Conservation (phyloP, 345 rosid genomes). For the Eucalyptus pauciflora region DNA sequence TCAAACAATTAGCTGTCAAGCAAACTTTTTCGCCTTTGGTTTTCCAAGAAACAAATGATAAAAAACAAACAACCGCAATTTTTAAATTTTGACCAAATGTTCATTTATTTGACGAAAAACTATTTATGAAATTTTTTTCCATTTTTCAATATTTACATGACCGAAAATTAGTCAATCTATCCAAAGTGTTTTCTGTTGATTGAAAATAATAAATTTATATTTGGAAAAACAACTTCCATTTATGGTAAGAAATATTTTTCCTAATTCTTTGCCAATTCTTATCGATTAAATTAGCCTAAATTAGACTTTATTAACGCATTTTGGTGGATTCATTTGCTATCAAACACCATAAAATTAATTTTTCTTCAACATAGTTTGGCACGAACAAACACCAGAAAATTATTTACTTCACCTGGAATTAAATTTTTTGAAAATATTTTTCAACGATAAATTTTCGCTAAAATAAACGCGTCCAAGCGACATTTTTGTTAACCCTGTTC, state of each 20-base stretch:
- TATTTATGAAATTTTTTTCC: accelerated
- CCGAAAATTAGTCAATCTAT: background rate
- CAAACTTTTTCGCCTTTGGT: too few species aligned
- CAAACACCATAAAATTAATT: background rate
- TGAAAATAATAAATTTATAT: background rate
- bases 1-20: background rate
- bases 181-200: background rate
- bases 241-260: background rate
- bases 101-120: too few species aligned
- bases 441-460: too few species aligned
- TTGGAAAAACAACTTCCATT: background rate
- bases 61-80: background rate
- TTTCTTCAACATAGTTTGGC: background rate
- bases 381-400: background rate
- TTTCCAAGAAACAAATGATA: too few species aligned
- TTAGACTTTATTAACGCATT: background rate
- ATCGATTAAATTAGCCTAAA: too few species aligned
- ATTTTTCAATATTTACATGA: background rate
- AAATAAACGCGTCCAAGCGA: background rate
- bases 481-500: background rate
- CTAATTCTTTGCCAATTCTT: background rate
- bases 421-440: too few species aligned
- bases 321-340: background rate
- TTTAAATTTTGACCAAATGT: background rate
- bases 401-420: background rate